Evolutionary conservation across 129 eudicot genomes (phyloP).

Genomic region (Logfia minima): DNA sequence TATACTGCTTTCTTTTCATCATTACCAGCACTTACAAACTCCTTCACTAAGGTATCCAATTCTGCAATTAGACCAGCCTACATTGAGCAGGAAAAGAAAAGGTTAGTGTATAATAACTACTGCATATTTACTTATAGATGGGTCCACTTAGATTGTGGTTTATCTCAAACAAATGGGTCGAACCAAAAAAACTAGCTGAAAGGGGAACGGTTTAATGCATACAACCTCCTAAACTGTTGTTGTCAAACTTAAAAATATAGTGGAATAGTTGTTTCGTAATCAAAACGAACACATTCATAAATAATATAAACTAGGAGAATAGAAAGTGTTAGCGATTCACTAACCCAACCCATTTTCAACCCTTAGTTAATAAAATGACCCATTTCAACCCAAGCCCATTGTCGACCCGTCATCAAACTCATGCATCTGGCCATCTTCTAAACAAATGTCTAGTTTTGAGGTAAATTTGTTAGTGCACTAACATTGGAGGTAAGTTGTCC

Average conservation of each 20-base stretch:
- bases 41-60: conserved; percentile 45
- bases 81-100: background rate
- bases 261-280: background rate
- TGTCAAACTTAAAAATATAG: background rate
- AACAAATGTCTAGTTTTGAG: background rate
- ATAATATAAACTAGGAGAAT: background rate
- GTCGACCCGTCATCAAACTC: background rate
- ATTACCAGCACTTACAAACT: conserved; percentile 32
- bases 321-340: background rate
- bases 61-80: conserved; percentile 84
- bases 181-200: background rate
- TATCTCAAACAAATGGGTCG: background rate
- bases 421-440: too few species aligned
- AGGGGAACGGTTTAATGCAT: too few species aligned
- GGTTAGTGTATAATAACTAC: background rate
- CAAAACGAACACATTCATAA: background rate
- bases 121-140: background rate
- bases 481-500: conserved; percentile 79
- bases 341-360: background rate
- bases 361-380: background rate
- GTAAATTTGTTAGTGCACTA: conserved; percentile 23
- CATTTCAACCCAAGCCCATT: background rate
- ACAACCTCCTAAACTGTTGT: too few species aligned
- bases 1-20: conserved; percentile 41
- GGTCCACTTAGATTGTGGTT: background rate